phyloP scores from a whole-genome alignment of 2,329 filamentous ascomycete species.

The Graphiopsis chlorocephala region DNA sequence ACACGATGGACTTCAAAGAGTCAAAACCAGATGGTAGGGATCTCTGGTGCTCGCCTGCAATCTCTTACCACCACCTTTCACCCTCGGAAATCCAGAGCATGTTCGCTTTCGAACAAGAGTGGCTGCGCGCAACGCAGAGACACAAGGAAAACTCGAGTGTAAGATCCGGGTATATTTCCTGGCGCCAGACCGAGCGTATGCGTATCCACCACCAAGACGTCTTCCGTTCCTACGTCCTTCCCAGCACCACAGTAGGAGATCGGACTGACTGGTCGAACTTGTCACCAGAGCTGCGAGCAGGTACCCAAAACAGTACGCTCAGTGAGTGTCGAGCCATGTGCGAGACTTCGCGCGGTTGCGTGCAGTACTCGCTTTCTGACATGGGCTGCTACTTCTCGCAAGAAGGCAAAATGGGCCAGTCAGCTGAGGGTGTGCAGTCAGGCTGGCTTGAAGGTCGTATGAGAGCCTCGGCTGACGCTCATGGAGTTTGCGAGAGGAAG shows the following conservation, averaged over 20 bases:
- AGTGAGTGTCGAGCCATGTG: slow-evolving; percentile 28
- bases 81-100: slow-evolving; percentile 19
- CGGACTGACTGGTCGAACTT: slow-evolving; percentile 30
- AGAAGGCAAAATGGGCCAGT: slow-evolving; percentile 22
- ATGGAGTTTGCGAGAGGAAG: slow-evolving; percentile 3
- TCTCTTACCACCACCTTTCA: slow-evolving; percentile 25
- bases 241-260: slow-evolving; percentile 20
- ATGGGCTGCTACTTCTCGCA: slow-evolving; percentile 24
- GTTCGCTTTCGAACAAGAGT: slow-evolving; percentile 24
- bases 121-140: slow-evolving; percentile 5
- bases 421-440: slow-evolving; percentile 19
- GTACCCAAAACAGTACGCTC: slow-evolving; percentile 18
- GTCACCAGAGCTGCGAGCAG: slow-evolving; percentile 21
- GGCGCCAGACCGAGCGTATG: slow-evolving; percentile 1
- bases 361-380: slow-evolving; percentile 26
- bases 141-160: not conserved
- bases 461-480: slow-evolving; percentile 18
- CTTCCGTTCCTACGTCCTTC: slow-evolving; percentile 28
- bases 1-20: slow-evolving; percentile 25
- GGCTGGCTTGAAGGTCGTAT: slow-evolving; percentile 28
- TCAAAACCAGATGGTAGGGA: slow-evolving; percentile 10
- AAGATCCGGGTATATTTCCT: not conserved
- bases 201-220: slow-evolving; percentile 30
- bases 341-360: slow-evolving; percentile 21
- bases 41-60: slow-evolving; percentile 24